Percentiles rank a stretch among this genome's conserved stretches.
Evolutionary conservation across 2,329 filamentous ascomycete species (phyloP).

Genomic region (Penicillium sp.): DNA sequence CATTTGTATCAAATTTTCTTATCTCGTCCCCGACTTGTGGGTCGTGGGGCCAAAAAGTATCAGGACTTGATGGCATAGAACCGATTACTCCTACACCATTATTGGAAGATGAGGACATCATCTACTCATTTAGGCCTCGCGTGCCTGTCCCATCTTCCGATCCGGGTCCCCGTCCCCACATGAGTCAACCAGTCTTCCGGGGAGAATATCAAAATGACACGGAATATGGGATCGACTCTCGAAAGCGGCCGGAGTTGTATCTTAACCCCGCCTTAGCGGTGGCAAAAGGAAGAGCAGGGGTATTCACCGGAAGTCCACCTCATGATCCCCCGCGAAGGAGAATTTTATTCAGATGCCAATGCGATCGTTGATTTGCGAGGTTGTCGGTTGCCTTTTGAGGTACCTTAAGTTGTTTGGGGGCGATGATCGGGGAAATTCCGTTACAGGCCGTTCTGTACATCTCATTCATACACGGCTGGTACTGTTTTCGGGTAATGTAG

Average conservation of each 20-base stretch:
- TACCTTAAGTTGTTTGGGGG: background rate
- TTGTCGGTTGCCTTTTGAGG: background rate
- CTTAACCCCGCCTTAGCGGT: background rate
- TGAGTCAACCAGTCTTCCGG: background rate
- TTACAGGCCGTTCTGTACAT: conserved; percentile 5
- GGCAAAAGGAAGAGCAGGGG: conserved; percentile 1
- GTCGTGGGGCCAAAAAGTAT: conserved; percentile 8
- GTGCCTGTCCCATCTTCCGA: background rate
- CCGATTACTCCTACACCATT: background rate
- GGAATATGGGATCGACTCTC: background rate
- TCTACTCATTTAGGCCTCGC: background rate
- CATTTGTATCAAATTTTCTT: conserved; percentile 28
- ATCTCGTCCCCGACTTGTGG: conserved; percentile 17
- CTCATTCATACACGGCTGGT: background rate
- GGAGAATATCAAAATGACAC: background rate
- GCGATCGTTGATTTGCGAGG: background rate
- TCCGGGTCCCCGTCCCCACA: background rate
- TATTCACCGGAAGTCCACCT: background rate
- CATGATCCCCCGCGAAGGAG: background rate
- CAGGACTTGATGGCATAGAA: background rate
- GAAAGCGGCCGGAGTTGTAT: background rate
- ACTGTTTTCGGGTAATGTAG: conserved; percentile 24
- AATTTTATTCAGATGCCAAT: background rate
- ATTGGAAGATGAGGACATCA: background rate
- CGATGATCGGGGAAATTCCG: conserved; percentile 6